phyloP scores from a whole-genome alignment of 306 rosid species.

The Dalbergia cochinchinensis region DNA sequence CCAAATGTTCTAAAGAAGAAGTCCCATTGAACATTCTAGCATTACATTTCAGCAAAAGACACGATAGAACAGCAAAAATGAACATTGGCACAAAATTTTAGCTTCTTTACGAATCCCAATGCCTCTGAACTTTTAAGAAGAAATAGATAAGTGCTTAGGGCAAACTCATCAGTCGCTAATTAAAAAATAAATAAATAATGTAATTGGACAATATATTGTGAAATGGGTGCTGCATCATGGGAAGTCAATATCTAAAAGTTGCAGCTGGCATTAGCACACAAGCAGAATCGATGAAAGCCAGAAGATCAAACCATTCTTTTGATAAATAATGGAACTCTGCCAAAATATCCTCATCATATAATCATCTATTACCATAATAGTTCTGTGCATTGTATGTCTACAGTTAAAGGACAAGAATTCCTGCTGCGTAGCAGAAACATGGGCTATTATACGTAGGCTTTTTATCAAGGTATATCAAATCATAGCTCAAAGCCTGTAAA shows the following conservation, averaged over 20 bases:
- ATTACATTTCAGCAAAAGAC: background rate
- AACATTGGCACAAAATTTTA: background rate
- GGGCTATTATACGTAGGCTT: background rate
- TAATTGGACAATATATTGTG: no score
- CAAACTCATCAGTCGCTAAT: no score
- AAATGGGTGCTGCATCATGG: no score
- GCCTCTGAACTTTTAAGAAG: background rate
- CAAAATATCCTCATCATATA: conserved; percentile 21
- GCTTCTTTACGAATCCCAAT: background rate
- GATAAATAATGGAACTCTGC: background rate
- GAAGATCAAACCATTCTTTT: background rate
- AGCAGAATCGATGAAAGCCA: no score
- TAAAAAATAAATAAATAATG: no score
- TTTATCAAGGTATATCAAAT: conserved; percentile 12
- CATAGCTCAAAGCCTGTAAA: conserved; percentile 34
- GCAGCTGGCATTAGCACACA: no score
- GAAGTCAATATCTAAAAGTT: no score
- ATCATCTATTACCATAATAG: background rate
- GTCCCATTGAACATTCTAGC: background rate
- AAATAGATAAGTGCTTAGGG: background rate
- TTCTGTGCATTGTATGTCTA: conserved; percentile 24
- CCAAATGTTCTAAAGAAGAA: no score
- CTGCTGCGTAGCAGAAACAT: conserved; percentile 7
- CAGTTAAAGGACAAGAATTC: conserved; percentile 20
- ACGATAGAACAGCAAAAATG: background rate